Evolutionary conservation across 148 eudicot species (phyloP), one percentile per base, ranked within the genome.

Genomic region (Amaranthus palmeri): DNA sequence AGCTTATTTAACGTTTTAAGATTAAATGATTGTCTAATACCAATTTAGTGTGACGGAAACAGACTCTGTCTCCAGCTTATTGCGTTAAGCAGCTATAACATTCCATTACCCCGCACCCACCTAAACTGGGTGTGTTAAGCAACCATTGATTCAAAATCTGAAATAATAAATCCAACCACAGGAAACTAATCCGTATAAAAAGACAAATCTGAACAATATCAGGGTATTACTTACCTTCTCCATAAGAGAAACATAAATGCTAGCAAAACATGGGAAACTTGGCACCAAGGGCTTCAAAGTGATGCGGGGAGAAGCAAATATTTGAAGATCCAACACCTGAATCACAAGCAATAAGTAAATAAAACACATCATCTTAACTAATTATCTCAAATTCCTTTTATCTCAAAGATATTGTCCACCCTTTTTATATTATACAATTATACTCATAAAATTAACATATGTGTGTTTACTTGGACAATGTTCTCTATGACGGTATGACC

Each of bases 321-420:
- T 83, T 80, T 92, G 98, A 76, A 92, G 76, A 85, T 90, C 98
- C 70, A 92, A 79, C 76, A 92, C 92, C 98, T 92, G 85, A 76
- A 76, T 46, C 46, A 62, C 15, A 18, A 64, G 46, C 61, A 69
- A 45, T 40, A 52, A n/a, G 25, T 68, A 5, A 25, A 25, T 44
- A 42, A 46, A 55, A 7, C n/a, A 36, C 36, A 48, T 64, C 70
- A 3, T 47, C 18, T 25, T 25, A 25, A 10, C 11, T 51, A 8
- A 52, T 64, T 11, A 41, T 17, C 61, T 11, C 48, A 60, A 25
- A 25, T 25, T 25, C 36, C 36, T 25, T 25, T 25, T 25, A 25
- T 25, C 36, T 25, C 36, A 25, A 25, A 25, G 0, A 25, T 25
- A 25, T 25, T 25, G 36, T 25, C 36, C 36, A 25, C 36, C 36